Conservation (phyloP, 2,329 filamentous ascomycete genomes). For the Alternaria gaisen region DNA sequence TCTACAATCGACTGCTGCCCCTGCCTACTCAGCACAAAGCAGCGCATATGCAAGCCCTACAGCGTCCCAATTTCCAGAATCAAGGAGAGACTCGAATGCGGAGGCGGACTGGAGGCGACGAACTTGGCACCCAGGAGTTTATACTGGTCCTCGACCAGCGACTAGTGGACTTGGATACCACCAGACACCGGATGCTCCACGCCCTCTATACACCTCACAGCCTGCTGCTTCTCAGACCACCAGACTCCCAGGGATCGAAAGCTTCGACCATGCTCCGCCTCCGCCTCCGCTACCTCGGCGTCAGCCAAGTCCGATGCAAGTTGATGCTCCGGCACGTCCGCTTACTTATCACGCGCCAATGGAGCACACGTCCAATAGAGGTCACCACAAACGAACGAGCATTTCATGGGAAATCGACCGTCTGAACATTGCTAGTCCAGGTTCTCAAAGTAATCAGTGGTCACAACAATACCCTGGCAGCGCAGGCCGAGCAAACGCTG, state of each 20-base stretch:
- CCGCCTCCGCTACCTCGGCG: conserved; percentile 69
- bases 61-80: conserved; percentile 68
- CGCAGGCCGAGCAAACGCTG: conserved; percentile 28
- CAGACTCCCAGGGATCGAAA: conserved; percentile 88
- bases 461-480: conserved; percentile 39
- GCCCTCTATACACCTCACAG: conserved; percentile 64
- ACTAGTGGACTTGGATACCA: conserved; percentile 80
- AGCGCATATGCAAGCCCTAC: conserved; percentile 74
- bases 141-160: conserved; percentile 66
- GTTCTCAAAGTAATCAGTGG: conserved; percentile 49
- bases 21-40: conserved; percentile 65
- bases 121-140: conserved; percentile 88
- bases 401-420: conserved; percentile 72
- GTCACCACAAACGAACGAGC: conserved; percentile 46
- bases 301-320: conserved; percentile 77
- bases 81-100: conserved; percentile 71
- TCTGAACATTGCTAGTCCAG: conserved; percentile 67
- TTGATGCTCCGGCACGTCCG: conserved; percentile 65
- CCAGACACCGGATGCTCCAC: conserved; percentile 71
- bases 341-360: conserved; percentile 49
- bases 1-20: conserved; percentile 63
- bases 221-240: conserved; percentile 67
- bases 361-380: conserved; percentile 34
- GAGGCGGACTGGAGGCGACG: conserved; percentile 84
- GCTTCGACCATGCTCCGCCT: conserved; percentile 79